phyloP scores from a whole-genome alignment of 768 basidiomycete species.

The Collybia sp. region DNA sequence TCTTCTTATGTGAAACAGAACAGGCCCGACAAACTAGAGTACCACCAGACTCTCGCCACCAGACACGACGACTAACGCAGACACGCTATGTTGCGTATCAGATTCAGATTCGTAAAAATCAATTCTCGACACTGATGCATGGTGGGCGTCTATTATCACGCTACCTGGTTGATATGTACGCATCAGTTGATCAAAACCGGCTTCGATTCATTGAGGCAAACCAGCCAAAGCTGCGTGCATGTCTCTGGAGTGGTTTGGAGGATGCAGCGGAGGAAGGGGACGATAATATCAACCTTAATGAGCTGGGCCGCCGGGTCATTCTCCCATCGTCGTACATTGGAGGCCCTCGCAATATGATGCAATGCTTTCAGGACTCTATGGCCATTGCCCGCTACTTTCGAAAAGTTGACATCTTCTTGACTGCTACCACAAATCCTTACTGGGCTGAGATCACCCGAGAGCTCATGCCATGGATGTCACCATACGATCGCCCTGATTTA shows the following conservation, averaged over 20 bases:
- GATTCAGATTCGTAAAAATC: constrained; percentile 10
- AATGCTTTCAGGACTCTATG: constrained; percentile 34
- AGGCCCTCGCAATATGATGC: constrained; percentile 30
- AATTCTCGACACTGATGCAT: too few relatives aligned
- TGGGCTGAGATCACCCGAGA: constrained; percentile 35
- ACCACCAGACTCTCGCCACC: neutral
- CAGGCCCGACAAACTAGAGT: neutral
- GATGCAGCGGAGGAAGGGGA: constrained; percentile 17
- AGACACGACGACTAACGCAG: neutral
- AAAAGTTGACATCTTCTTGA: constrained; percentile 37
- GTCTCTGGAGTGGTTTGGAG: constrained; percentile 23
- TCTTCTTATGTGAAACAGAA: constrained; percentile 1
- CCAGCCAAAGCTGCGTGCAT: constrained; percentile 23
- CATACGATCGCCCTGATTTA: constrained; percentile 41
- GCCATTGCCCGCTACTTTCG: constrained; percentile 27
- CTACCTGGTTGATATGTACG: constrained; percentile 33
- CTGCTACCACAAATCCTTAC: constrained; percentile 37
- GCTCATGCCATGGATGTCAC: constrained; percentile 31
- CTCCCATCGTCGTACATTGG: constrained; percentile 33
- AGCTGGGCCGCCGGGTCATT: constrained; percentile 22
- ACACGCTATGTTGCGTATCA: constrained; percentile 20
- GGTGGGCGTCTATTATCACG: constrained; percentile 27
- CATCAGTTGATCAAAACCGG: constrained; percentile 27
- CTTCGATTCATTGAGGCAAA: constrained; percentile 24
- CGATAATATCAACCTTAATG: constrained; percentile 14